phyloP scores from a whole-genome alignment of 495 filamentous ascomycete species.

The Penicillium samsonianum region DNA sequence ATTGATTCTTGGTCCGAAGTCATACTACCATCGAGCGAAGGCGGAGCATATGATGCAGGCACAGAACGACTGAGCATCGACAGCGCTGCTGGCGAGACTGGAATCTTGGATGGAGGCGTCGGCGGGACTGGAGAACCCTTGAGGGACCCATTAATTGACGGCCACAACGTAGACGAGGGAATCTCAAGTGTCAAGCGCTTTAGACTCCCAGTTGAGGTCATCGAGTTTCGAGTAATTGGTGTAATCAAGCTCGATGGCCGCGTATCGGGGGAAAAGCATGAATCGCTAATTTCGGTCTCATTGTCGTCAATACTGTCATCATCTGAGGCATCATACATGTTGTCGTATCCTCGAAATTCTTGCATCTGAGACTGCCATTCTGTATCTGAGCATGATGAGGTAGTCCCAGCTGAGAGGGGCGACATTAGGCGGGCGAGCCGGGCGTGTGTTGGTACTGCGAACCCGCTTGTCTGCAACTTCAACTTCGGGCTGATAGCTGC shows the following conservation, averaged over 20 bases:
- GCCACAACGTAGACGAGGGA: conserved; percentile 62
- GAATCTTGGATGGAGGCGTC: conserved; percentile 72
- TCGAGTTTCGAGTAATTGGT: conserved; percentile 42
- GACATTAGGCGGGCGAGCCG: conserved; percentile 36
- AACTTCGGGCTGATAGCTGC: conserved; percentile 33
- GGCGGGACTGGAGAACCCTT: conserved; percentile 71
- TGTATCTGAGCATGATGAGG: conserved; percentile 47
- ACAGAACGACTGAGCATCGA: conserved; percentile 66
- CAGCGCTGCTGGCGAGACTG: conserved; percentile 73
- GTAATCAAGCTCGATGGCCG: conserved; percentile 44
- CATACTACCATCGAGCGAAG: conserved; percentile 85
- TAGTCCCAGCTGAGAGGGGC: conserved; percentile 39
- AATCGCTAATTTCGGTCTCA: conserved; percentile 49
- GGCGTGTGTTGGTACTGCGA: conserved; percentile 34
- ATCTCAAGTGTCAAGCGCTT: conserved; percentile 69
- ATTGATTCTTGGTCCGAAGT: conserved; percentile 81
- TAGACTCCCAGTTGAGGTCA: conserved; percentile 42
- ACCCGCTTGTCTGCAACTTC: conserved; percentile 41
- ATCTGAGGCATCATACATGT: conserved; percentile 80
- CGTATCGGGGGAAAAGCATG: conserved; percentile 46
- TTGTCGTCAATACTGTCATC: conserved; percentile 52
- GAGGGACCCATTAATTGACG: conserved; percentile 52
- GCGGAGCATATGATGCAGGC: conserved; percentile 74
- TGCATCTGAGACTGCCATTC: conserved; percentile 51
- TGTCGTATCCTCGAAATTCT: conserved; percentile 67